Evolutionary conservation across 2,329 filamentous ascomycete genomes (phyloP).

Genomic region (Aspergillus melleus): DNA sequence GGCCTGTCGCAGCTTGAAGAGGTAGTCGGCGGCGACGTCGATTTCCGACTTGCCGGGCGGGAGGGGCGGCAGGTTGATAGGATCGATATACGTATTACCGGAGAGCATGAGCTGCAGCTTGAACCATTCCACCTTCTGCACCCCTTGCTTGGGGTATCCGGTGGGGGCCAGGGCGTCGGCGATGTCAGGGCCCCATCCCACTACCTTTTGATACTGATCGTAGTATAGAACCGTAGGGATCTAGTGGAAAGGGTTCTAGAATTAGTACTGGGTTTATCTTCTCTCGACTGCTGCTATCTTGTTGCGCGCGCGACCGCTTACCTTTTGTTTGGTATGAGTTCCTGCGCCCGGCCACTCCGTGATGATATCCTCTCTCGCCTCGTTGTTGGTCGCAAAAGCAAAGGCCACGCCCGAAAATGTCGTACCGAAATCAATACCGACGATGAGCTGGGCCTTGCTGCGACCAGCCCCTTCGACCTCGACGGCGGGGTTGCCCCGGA

Average conservation of each 20-base stretch:
- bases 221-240: slow-evolving; percentile 99
- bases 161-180: slow-evolving; percentile 94
- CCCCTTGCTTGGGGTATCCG: slow-evolving; percentile 94
- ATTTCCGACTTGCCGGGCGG: slow-evolving; percentile 98
- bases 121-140: slow-evolving; percentile 99
- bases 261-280: slow-evolving; percentile 5
- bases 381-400: slow-evolving; percentile 88
- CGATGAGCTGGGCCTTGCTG: slow-evolving; percentile 95
- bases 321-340: slow-evolving; percentile 98
- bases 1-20: slow-evolving; percentile 95
- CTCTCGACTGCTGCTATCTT: not conserved
- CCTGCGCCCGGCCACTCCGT: slow-evolving; percentile 98
- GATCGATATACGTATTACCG: slow-evolving; percentile 98
- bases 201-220: slow-evolving; percentile 98
- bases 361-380: slow-evolving; percentile 97
- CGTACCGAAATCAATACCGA: slow-evolving; percentile 98
- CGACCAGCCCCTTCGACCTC: slow-evolving; percentile 87
- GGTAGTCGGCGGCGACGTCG: slow-evolving; percentile 97
- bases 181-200: slow-evolving; percentile 99
- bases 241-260: slow-evolving; percentile 35
- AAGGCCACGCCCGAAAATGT: slow-evolving; percentile 98
- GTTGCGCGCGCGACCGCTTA: slow-evolving; percentile 37
- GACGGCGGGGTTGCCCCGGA: slow-evolving; percentile 35
- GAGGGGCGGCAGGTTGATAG: slow-evolving; percentile 95
- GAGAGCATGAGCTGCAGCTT: slow-evolving; percentile 98